These are phyloP conservation scores for Malus fusca DNA, from an alignment of 306 rosid species.

Conservation along the genomic window DNA sequence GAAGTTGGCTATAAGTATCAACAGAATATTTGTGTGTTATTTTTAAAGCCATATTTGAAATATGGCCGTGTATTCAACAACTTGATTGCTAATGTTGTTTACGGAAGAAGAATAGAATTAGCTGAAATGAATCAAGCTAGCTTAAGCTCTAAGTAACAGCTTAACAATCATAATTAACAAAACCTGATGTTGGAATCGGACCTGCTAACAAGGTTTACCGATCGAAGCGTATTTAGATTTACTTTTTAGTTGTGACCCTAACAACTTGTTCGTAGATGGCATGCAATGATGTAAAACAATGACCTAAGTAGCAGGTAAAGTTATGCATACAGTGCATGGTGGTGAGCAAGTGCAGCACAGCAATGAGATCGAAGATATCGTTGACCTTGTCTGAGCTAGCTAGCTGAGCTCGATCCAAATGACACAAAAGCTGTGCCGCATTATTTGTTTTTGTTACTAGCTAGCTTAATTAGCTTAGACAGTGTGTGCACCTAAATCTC, in stretches of 20 bases:
- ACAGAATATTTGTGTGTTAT: background rate
- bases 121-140: background rate
- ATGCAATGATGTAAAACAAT: background rate
- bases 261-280: background rate
- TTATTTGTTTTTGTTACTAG: background rate
- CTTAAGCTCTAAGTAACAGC: background rate
- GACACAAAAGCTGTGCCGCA: background rate
- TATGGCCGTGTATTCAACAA: background rate
- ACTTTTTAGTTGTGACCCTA: background rate
- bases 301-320: background rate
- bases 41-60: background rate
- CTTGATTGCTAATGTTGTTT: background rate
- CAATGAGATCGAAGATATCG: background rate
- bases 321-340: background rate
- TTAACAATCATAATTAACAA: background rate
- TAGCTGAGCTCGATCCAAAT: background rate
- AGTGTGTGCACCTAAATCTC: background rate
- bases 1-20: background rate
- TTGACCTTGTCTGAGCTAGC: background rate
- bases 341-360: background rate
- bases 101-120: background rate
- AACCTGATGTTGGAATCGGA: background rate
- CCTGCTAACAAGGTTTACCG: background rate
- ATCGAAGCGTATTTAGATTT: background rate
- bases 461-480: background rate